Evolutionary conservation across 495 filamentous ascomycete genomes (phyloP).

Genomic region (Penicillium paradoxum): DNA sequence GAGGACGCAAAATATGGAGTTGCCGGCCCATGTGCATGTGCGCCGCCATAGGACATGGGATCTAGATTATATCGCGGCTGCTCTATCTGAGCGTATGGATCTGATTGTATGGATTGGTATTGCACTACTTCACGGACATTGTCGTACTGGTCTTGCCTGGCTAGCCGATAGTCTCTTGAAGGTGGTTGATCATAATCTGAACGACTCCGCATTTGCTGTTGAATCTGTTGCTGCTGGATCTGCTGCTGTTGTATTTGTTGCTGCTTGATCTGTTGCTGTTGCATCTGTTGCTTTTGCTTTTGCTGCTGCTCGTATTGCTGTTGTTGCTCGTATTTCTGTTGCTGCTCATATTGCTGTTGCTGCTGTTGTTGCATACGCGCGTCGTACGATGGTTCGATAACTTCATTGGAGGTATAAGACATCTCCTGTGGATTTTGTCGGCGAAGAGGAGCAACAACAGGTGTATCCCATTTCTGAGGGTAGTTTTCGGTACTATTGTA

Average conservation of each 20-base stretch:
- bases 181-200: constrained; percentile 27
- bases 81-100: constrained; percentile 12
- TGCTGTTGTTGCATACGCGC: constrained; percentile 18
- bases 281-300: neutral
- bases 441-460: constrained; percentile 14
- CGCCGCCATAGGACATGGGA: constrained; percentile 19
- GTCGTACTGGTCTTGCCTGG: constrained; percentile 24
- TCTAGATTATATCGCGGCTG: constrained; percentile 23
- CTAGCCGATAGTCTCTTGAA: constrained; percentile 24
- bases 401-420: constrained; percentile 18
- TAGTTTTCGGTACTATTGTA: constrained; percentile 32
- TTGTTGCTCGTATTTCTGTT: neutral
- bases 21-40: constrained; percentile 10
- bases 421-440: constrained; percentile 23
- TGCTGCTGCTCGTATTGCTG: neutral
- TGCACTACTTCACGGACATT: constrained; percentile 9
- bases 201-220: constrained; percentile 15
- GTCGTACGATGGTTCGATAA: constrained; percentile 17
- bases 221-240: neutral
- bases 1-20: constrained; percentile 11
- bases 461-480: constrained; percentile 27
- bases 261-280: constrained; percentile 4
- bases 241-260: neutral
- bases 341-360: neutral
- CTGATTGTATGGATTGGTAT: constrained; percentile 16